These are phyloP conservation scores for Cornus kousa DNA, from an alignment of 148 eudicot species.

Conservation along the genomic window DNA sequence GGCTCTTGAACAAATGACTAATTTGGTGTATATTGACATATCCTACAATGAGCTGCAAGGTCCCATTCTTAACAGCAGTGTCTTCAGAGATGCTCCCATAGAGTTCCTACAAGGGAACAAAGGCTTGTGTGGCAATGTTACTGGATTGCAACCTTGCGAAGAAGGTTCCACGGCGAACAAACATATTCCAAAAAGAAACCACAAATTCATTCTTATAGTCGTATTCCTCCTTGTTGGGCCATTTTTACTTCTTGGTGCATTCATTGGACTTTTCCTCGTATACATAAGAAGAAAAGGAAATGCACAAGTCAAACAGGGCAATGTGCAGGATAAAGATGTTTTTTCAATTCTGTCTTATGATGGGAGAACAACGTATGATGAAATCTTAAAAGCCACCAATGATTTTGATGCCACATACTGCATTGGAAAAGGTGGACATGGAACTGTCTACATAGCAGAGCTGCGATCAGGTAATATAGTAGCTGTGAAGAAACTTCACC, in stretches of 20 bases:
- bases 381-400: conserved; percentile 40
- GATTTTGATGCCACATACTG: conserved; percentile 26
- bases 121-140: conserved; percentile 27
- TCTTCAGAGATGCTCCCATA: too few relatives aligned
- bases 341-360: conserved; percentile 22
- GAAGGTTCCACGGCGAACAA: background rate
- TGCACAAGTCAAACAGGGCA: background rate
- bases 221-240: conserved; percentile 19
- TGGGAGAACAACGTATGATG: conserved; percentile 29
- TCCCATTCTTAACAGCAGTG: too few relatives aligned
- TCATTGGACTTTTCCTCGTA: background rate
- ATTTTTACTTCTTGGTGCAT: conserved; percentile 14
- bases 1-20: background rate
- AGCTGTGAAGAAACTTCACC: conserved; percentile 40
- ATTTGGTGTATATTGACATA: background rate
- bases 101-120: conserved; percentile 24
- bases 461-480: conserved; percentile 34
- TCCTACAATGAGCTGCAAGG: background rate
- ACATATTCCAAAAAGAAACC: background rate
- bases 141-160: conserved; percentile 25
- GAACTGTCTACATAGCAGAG: conserved; percentile 41
- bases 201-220: conserved; percentile 9
- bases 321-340: conserved; percentile 15
- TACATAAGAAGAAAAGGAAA: background rate
- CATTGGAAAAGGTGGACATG: conserved; percentile 34